phyloP scores from a whole-genome alignment of 352 stramenopile species.

The Phytopythium montanum region DNA sequence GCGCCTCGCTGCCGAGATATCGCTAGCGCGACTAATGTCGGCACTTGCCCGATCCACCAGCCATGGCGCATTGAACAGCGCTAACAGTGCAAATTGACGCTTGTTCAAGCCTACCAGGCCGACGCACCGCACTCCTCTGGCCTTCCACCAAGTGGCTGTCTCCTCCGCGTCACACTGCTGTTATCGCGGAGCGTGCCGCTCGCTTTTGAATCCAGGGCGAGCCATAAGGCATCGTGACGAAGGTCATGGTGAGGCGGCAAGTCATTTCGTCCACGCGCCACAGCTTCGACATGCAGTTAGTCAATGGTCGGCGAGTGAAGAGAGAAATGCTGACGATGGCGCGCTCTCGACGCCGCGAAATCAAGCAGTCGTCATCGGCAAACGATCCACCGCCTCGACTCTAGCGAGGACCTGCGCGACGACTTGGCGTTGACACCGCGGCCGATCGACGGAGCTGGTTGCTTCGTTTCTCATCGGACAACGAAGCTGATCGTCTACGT shows the following conservation, averaged over 20 bases:
- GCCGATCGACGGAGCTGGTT: too few species aligned
- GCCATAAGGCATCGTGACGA: neutral
- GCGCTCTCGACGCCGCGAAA: neutral
- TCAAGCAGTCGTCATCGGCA: neutral
- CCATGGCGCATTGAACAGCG: neutral
- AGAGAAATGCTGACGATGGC: neutral
- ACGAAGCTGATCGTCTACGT: too few species aligned
- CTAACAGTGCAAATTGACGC: neutral
- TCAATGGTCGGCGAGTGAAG: neutral
- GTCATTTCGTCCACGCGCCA: neutral
- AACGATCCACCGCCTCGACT: neutral
- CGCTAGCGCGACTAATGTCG: neutral
- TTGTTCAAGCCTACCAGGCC: neutral
- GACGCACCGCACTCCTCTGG: neutral
- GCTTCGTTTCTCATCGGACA: too few species aligned
- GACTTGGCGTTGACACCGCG: too few species aligned
- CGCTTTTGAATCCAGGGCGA: neutral
- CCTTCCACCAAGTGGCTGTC: neutral
- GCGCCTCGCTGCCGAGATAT: neutral
- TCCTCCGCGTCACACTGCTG: neutral
- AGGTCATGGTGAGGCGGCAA: neutral
- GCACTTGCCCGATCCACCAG: neutral
- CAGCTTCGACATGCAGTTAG: neutral
- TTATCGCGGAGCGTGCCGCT: neutral
- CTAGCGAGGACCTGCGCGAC: too few species aligned